Base-by-base conservation (phyloP, 179 eudicot species). In the Beta lomatogona region DNA sequence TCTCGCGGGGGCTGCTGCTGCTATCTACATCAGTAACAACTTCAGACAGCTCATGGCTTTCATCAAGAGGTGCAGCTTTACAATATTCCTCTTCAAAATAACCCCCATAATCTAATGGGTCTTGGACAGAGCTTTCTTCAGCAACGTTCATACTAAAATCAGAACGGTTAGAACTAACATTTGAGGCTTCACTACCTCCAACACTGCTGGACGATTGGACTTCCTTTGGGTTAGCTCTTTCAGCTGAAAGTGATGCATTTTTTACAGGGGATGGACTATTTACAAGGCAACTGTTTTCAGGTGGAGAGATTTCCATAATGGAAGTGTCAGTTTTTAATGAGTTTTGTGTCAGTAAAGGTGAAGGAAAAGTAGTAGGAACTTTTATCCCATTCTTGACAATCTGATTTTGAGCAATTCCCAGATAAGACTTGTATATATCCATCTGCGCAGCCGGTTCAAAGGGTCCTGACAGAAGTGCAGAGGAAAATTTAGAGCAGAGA, bases 51-150 rank as follows among this genome's bases (percentile, higher is more conserved):
- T 89, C 91, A 77, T 83, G 86, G 79, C 85, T 75, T 82, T 87
- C 92, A 80, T 85, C 88, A 79, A 67, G 89, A 75, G 82, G 82
- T 25, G 89, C 85, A 45, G 92, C 90, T 87, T 91, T 92, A 89
- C 91, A 91, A 84, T 94, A 96, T 74, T 89, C 99, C 82, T 94
- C 98, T 48, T 96, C 91, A 80, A 92, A 93, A 83, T 85, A 91
- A 73, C 86, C 89, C 57, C 90, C 97, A 86, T 90, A 91, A 82
- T 91, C 97, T 80, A 92, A 68, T 50, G 89, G 87, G 77, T 90
- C 93, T 48, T 86, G 90, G 81, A 78, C 84, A 22, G 89, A 87
- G 84, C 88, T 89, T 80, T 91, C 96, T 83, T 88, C 93, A 86
- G 88, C 84, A 73, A 89, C 83, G 86, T 89, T 90, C 93, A 86